Evolutionary conservation across 2,329 filamentous ascomycete genomes (phyloP).

Genomic region (Phialemoniopsis sp.): DNA sequence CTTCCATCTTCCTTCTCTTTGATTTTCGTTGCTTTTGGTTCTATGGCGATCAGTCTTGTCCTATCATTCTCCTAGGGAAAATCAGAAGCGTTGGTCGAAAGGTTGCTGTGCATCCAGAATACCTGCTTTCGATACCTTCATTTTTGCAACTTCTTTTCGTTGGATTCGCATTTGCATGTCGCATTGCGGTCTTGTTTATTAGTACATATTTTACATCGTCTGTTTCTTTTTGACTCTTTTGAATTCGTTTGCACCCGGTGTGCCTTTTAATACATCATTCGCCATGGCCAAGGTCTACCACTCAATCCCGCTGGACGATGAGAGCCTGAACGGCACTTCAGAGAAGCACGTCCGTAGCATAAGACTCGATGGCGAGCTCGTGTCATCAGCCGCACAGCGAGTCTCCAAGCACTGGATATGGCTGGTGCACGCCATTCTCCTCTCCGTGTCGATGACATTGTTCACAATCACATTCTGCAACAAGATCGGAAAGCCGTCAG

Average conservation of each 20-base stretch:
- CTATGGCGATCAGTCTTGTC: neutral
- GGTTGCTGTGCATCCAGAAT: too few species aligned
- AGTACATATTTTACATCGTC: neutral
- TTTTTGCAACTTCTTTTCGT: too few species aligned
- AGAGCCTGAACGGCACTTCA: constrained; percentile 18
- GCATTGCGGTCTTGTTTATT: neutral
- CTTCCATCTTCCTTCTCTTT: neutral
- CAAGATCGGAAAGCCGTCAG: constrained; percentile 25
- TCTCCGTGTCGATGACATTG: constrained; percentile 32
- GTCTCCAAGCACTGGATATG: constrained; percentile 26
- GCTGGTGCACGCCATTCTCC: constrained; percentile 31
- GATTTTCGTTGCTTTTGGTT: neutral
- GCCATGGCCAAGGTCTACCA: constrained; percentile 28
- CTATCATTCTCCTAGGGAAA: too few species aligned
- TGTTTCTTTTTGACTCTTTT: neutral
- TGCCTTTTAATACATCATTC: constrained; percentile 12
- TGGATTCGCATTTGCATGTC: too few species aligned
- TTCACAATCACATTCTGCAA: constrained; percentile 34
- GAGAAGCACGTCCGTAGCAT: constrained; percentile 12
- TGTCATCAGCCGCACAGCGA: constrained; percentile 6
- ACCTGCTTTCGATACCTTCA: too few species aligned
- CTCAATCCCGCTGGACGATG: constrained; percentile 28
- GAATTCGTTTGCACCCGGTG: constrained; percentile 17
- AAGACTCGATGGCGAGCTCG: constrained; percentile 4
- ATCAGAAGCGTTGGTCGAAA: too few species aligned